Evolutionary conservation across 352 stramenopile genomes (phyloP).

Genomic region (Pythium dissotocum): DNA sequence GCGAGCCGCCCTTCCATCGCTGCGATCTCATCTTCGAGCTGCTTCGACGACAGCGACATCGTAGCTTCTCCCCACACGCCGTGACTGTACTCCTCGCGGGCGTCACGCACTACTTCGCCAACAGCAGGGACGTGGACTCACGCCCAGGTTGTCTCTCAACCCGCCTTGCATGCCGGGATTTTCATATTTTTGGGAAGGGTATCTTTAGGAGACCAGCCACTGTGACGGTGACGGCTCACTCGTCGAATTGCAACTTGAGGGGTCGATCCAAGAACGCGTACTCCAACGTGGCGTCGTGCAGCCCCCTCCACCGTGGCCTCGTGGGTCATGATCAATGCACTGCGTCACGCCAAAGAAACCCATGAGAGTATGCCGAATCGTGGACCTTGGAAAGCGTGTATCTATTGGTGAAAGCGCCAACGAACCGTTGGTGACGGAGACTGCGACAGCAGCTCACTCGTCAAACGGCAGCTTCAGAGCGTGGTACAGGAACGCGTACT

Average conservation of each 20-base stretch:
- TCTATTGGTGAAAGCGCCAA: not conserved
- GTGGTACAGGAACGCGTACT: constrained; percentile 85
- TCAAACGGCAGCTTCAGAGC: constrained; percentile 54
- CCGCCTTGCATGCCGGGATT: not conserved
- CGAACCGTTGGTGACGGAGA: too few species aligned
- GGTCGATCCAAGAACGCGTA: constrained; percentile 80
- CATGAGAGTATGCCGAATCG: too few species aligned
- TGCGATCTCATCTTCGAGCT: constrained; percentile 58
- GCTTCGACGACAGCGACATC: constrained; percentile 45
- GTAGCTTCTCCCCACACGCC: constrained; percentile 2
- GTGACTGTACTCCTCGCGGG: not conserved
- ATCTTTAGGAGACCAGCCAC: not conserved
- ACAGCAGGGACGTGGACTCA: not conserved
- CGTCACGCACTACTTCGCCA: too few species aligned
- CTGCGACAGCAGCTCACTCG: constrained; percentile 3
- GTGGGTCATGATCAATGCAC: too few species aligned
- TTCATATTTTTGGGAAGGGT: not conserved
- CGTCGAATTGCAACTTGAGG: constrained; percentile 46
- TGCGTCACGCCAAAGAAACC: too few species aligned
- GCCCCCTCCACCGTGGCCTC: not conserved
- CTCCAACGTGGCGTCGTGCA: constrained; percentile 78
- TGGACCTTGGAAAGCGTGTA: not conserved
- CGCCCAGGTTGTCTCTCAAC: not conserved
- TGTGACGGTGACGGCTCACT: constrained; percentile 1
- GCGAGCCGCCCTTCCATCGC: constrained; percentile 64